phyloP scores from a whole-genome alignment of 371 early-diverging fungal genomes.

The Funneliformis caledonium region DNA sequence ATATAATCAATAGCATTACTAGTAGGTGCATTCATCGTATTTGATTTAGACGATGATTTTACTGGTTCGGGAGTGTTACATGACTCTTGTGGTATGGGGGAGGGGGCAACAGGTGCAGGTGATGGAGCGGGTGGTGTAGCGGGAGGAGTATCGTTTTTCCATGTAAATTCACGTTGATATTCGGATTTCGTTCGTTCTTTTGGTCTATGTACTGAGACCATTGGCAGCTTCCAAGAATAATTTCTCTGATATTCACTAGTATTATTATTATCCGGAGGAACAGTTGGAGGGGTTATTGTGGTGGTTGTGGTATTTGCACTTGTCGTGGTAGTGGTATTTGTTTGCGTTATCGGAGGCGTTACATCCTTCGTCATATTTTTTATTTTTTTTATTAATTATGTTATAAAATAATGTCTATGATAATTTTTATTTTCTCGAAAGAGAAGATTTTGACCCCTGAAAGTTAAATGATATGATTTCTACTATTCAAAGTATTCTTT shows the following conservation, averaged over 20 bases:
- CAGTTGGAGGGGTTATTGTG: background rate
- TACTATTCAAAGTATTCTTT: too few species aligned
- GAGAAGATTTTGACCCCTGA: too few species aligned
- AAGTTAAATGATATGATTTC: too few species aligned
- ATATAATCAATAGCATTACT: too few species aligned
- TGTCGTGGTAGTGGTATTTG: background rate
- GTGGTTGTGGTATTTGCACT: background rate
- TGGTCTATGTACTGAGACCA: background rate
- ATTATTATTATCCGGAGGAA: background rate
- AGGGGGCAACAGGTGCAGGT: background rate
- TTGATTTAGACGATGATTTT: background rate
- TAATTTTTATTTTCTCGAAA: too few species aligned
- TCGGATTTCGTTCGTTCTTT: slow-evolving; percentile 17
- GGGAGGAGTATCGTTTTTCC: background rate
- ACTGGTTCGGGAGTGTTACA: background rate
- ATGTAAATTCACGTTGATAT: slow-evolving; percentile 39
- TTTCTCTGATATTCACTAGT: slow-evolving; percentile 35
- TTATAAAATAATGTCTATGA: too few species aligned
- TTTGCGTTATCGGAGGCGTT: background rate
- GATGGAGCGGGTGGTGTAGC: background rate
- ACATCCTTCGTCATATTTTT: background rate
- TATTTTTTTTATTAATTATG: background rate
- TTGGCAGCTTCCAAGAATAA: slow-evolving; percentile 34
- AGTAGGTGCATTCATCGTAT: too few species aligned
- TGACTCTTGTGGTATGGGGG: background rate